Evolutionary conservation across 768 basidiomycete species (phyloP).

Genomic region (Paxillus ammoniavirescens): DNA sequence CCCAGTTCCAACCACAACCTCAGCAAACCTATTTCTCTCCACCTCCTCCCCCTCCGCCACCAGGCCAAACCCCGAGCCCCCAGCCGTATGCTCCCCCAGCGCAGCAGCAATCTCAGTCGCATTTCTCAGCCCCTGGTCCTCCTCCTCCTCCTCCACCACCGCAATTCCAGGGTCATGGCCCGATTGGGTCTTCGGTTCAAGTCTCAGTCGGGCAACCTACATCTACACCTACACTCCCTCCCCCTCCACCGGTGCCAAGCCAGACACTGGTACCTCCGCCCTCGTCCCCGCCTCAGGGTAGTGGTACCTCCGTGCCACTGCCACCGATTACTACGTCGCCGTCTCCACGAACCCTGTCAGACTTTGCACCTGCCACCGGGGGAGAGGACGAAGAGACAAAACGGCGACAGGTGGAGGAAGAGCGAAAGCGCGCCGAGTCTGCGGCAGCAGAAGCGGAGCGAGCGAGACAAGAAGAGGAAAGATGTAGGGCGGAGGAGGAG

Average conservation of each 20-base stretch:
- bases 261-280: conserved; percentile 9
- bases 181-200: background rate
- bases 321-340: conserved; percentile 20
- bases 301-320: conserved; percentile 12
- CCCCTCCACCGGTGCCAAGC: background rate
- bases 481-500: conserved; percentile 31
- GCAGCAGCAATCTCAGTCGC: conserved; percentile 19
- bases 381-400: conserved; percentile 33
- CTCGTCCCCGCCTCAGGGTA: background rate
- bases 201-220: conserved; percentile 2
- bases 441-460: conserved; percentile 2
- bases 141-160: conserved; percentile 19
- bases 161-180: conserved; percentile 7
- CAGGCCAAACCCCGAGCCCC: conserved; percentile 11
- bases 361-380: conserved; percentile 1
- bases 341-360: conserved; percentile 9
- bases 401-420: conserved; percentile 43
- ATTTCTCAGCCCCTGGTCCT: conserved; percentile 16
- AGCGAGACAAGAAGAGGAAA: conserved; percentile 8
- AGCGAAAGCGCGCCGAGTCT: background rate
- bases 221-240: background rate
- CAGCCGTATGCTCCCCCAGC: conserved; percentile 12
- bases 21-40: conserved; percentile 13
- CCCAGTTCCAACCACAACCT: background rate
- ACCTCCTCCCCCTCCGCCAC: conserved; percentile 19